A percentile compares a stretch with the other conserved stretches of the same genome.
phyloP scores from a whole-genome alignment of 257 asterid species.

The Ligustrum vulgare region DNA sequence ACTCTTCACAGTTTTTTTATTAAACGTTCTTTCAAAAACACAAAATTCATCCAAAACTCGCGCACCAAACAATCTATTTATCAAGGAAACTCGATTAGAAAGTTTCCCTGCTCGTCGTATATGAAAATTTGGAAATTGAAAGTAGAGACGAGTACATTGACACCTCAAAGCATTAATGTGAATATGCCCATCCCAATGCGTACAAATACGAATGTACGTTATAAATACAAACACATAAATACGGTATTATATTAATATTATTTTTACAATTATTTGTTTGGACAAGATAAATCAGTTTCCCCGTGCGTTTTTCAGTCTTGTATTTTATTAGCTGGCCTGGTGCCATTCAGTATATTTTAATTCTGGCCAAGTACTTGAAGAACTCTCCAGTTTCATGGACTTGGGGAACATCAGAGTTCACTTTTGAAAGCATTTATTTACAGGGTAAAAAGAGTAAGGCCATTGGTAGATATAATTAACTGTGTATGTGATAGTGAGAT shows the following conservation, averaged over 20 bases:
- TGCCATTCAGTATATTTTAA: neutral
- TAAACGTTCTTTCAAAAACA: too few species aligned
- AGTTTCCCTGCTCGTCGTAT: neutral
- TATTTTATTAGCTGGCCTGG: conserved; percentile 17
- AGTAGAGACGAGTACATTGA: conserved; percentile 4
- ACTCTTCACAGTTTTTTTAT: too few species aligned
- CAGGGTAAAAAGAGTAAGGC: too few species aligned
- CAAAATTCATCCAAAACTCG: too few species aligned
- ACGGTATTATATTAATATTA: neutral
- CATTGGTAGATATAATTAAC: too few species aligned
- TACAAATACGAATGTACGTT: too few species aligned
- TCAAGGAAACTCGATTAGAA: neutral
- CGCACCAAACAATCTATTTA: too few species aligned
- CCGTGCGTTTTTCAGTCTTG: conserved; percentile 18
- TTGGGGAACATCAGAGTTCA: neutral
- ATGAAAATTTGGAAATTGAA: neutral
- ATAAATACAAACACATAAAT: neutral
- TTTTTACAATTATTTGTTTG: conserved; percentile 24
- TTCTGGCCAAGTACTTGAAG: neutral
- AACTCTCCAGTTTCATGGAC: neutral
- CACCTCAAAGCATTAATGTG: conserved; percentile 7
- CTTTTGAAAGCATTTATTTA: neutral
- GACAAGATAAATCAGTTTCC: conserved; percentile 17
- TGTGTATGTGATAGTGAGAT: too few species aligned
- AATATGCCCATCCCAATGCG: too few species aligned